Base-by-base conservation (phyloP, 768 basidiomycete species). In the Holtermanniella nyarrowii region DNA sequence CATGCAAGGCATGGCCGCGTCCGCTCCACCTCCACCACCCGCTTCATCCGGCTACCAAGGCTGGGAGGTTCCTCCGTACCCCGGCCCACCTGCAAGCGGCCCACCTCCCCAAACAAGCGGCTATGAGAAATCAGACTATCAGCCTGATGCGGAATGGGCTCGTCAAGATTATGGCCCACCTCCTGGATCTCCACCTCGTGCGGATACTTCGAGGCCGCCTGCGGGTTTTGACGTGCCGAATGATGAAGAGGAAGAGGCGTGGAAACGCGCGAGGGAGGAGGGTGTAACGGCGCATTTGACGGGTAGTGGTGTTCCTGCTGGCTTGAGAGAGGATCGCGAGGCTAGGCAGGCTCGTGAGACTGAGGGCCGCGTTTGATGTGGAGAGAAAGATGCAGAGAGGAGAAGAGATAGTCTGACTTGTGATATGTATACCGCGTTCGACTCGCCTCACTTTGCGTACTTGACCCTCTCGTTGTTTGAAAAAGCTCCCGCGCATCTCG, bases 31-130 rank as follows among this genome's bases (percentile, higher is more conserved):
- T 24, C 54, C 57, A 13, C 47, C 62, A 16, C 59, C 61, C 5
- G 43, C 54, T 1, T 48, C 48, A 16, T 44, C 49, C 26, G 46
- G 45, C 11, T 53, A 60, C 20, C 62, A 66, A 41, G 24, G 44
- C 41, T 66, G 65, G 59, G 63, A 65, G 57, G 69, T 68, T 2
- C 69, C 69, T 26, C 69, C 69, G 22, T 70, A 70, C 44, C 66
- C 69, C 24, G 69, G 69, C 25, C 68, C 68, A 23, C 68, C 68
- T 20, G 24, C 49, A 3, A 50, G 37, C 31, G 31, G 10, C 10
- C 31, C 31, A 37, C 31, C 31, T 20, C 46, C 44, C 12, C 50
- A 53, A 16, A 41, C 48, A 20, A 23, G 40, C 3, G 61, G 56
- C 3, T 66, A 45, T 55, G 65, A 67, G 46, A 67, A 67, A 48